Percentiles rank a stretch among this genome's conserved stretches.
These are phyloP conservation scores for Thecamonas trahens DNA, from an alignment of 78 protist species.

Conservation along the genomic window DNA sequence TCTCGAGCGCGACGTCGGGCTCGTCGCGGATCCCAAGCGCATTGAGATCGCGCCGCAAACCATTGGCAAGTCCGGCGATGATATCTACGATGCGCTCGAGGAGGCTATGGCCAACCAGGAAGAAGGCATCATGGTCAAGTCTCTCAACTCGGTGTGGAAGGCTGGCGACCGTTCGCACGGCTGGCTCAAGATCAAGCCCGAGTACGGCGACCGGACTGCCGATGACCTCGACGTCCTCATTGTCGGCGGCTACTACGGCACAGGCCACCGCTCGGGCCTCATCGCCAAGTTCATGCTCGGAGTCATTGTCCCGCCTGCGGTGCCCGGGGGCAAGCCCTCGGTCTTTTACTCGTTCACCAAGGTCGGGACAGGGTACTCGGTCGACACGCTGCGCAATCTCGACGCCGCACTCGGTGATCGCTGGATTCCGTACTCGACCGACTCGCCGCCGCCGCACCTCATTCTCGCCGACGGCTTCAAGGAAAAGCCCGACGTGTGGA, in stretches of 20 bases:
- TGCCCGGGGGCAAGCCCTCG: not conserved
- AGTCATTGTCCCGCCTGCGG: slow-evolving; percentile 6
- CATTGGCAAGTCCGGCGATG: not conserved
- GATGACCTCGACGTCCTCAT: slow-evolving; percentile 75
- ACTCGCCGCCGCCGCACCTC: slow-evolving; percentile 13
- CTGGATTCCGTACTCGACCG: slow-evolving; percentile 29
- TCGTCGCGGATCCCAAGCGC: not conserved
- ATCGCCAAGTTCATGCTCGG: slow-evolving; percentile 74
- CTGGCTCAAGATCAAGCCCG: slow-evolving; percentile 87
- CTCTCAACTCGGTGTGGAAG: slow-evolving; percentile 24
- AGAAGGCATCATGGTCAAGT: slow-evolving; percentile 78
- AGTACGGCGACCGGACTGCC: slow-evolving; percentile 64
- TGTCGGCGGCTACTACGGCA: slow-evolving; percentile 78
- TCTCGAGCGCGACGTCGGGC: not conserved
- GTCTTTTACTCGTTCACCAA: slow-evolving; percentile 46
- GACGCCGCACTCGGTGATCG: slow-evolving; percentile 47
- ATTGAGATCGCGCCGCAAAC: not conserved
- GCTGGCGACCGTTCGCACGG: slow-evolving; percentile 48
- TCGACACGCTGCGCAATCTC: slow-evolving; percentile 40
- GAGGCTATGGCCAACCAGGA: slow-evolving; percentile 17
- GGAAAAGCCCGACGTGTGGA: slow-evolving; percentile 64
- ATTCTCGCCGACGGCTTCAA: slow-evolving; percentile 50
- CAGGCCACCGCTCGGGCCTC: slow-evolving; percentile 47
- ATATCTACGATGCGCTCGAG: slow-evolving; percentile 32
- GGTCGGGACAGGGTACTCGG: slow-evolving; percentile 70